Base-by-base conservation (phyloP, 2,329 filamentous ascomycete genomes). In the Domatiomyces globalis region DNA sequence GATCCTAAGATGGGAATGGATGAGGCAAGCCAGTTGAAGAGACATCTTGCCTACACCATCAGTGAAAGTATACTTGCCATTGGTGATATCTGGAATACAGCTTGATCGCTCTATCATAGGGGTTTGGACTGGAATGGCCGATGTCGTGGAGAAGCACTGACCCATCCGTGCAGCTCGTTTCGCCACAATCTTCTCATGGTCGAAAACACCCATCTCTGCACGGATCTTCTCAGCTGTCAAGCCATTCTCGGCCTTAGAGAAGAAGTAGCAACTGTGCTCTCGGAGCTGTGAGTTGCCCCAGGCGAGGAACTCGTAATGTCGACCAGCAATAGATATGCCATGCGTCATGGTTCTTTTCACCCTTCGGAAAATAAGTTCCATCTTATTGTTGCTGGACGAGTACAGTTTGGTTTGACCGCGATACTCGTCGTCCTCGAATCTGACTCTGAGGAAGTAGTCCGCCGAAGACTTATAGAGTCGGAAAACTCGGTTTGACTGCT, bases 31-130 rank as follows among this genome's bases (percentile, higher is more conserved):
- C 19, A 95, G 71, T 53, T 86, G 82, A 0, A 68, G 69, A 0
- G 90, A 95, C n/a, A 98, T 87, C 63, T 87, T 94, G 1, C 92
- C 92, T 2, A 96, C 85, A 0, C 92, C 92, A 62, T 98, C 92
- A 0, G 85, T 92, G 64, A 96, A 98, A 54, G 73, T 84, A 62
- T 79, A 81, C 0, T 73, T 77, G 46, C 85, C 80, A 1, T 75
- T 74, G 53, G 80, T 71, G 18, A 96, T 77, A 57, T 96, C 92
- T 0, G 74, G 66, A 29, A 90, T 78, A 4, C 72, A 71, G 10
- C 77, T 71, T 22, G 78, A 65, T 1, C 74, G 71, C 44, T 43
- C 52, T 20, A 49, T 45, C 7, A 46, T 46, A 19, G 50, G 54
- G 39, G 51, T 46, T 15, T 54, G 29, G 3, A 56, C 48, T 12